Evolutionary conservation across 2,329 filamentous ascomycete genomes (phyloP).

Genomic region (Talaromyces sp.): DNA sequence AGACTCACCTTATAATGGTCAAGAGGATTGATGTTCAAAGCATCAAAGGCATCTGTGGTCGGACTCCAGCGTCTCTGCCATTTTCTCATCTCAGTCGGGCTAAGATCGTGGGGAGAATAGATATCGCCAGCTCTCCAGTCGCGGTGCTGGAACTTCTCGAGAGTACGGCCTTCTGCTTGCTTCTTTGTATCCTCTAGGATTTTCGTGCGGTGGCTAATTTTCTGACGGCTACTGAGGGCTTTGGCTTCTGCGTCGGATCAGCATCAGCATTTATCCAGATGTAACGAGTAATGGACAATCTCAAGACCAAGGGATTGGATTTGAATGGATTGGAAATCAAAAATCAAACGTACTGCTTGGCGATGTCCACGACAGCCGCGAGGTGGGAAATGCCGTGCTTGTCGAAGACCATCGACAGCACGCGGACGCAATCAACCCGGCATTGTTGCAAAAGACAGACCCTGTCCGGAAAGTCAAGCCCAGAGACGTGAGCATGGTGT

Average conservation of each 20-base stretch:
- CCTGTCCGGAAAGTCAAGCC: constrained; percentile 1
- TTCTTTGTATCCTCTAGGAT: constrained; percentile 32
- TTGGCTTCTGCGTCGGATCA: constrained; percentile 14
- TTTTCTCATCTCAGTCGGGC: constrained; percentile 70
- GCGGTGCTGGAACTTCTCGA: constrained; percentile 49
- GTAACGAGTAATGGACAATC: not conserved
- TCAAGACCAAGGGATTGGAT: not conserved
- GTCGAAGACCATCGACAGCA: constrained; percentile 10
- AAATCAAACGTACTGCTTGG: not conserved
- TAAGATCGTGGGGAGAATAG: constrained; percentile 85
- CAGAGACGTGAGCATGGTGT: constrained; percentile 3
- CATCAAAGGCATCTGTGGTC: constrained; percentile 68
- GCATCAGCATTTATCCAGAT: not conserved
- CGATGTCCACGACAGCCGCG: not conserved
- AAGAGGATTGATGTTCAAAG: constrained; percentile 71
- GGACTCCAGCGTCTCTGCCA: constrained; percentile 58
- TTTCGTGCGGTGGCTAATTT: constrained; percentile 24
- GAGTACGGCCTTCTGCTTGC: constrained; percentile 29
- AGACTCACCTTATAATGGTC: constrained; percentile 77
- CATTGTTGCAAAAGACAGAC: not conserved
- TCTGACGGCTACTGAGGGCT: constrained; percentile 18
- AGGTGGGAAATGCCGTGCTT: constrained; percentile 1
- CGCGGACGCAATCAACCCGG: not conserved
- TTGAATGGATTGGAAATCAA: not conserved
- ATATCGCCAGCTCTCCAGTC: constrained; percentile 74